A percentile compares a stretch with the other conserved stretches of the same genome.
phyloP scores from a whole-genome alignment of 2,329 filamentous ascomycete species.

The Scedosporium aurantiacum region DNA sequence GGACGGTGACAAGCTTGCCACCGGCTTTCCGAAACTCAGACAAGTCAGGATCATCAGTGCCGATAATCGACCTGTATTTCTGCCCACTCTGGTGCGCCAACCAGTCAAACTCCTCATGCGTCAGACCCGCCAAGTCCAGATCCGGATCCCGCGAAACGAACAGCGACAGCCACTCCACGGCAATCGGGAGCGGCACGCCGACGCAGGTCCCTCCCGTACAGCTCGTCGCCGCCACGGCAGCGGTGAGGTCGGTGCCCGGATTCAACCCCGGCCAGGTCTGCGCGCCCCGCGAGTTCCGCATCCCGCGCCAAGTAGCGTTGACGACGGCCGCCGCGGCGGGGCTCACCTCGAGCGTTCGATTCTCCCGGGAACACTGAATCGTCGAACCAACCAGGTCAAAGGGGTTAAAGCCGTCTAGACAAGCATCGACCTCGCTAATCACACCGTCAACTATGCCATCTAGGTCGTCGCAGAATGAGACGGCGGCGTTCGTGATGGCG shows the following conservation, averaged over 20 bases:
- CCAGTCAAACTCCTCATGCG: constrained; percentile 6
- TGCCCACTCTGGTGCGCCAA: constrained; percentile 6
- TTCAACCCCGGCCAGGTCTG: not conserved
- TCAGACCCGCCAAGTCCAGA: constrained; percentile 13
- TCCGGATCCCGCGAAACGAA: constrained; percentile 18
- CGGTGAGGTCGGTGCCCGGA: not conserved
- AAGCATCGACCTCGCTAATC: constrained; percentile 30
- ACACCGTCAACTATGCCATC: constrained; percentile 37
- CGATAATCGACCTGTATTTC: constrained; percentile 13
- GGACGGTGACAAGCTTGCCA: constrained; percentile 30
- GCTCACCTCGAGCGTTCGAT: constrained; percentile 20
- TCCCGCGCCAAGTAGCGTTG: constrained; percentile 17
- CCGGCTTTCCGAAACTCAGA: constrained; percentile 19
- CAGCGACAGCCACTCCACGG: constrained; percentile 14
- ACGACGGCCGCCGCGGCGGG: constrained; percentile 23
- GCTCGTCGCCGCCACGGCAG: not conserved
- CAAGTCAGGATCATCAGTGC: constrained; percentile 19
- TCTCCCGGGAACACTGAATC: constrained; percentile 23
- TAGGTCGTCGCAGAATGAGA: constrained; percentile 35
- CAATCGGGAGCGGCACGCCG: constrained; percentile 10
- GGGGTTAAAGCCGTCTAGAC: constrained; percentile 21
- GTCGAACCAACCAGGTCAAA: constrained; percentile 12
- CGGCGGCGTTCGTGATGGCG: constrained; percentile 26
- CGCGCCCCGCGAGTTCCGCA: constrained; percentile 17
- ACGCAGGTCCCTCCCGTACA: constrained; percentile 2